phyloP scores from a whole-genome alignment of 257 asterid genomes.

The Verbena officinalis region DNA sequence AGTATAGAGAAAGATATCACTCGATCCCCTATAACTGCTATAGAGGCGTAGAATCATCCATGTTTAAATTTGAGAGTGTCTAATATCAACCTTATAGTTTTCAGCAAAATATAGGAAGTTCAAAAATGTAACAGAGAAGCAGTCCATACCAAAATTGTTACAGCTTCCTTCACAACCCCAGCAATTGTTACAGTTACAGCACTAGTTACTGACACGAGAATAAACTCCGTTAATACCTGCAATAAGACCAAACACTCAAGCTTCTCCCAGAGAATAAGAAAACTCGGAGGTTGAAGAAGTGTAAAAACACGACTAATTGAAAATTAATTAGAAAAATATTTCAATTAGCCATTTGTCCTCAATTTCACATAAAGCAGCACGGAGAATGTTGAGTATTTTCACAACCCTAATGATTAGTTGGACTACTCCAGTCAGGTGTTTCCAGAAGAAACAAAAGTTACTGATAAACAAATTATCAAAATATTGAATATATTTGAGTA shows the following conservation, averaged over 20 bases:
- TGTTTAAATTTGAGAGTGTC: constrained; percentile 6
- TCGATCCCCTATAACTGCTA: neutral
- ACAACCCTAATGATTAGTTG: neutral
- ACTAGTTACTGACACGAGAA: constrained; percentile 93
- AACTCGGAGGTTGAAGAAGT: constrained; percentile 19
- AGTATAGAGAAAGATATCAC: too few relatives aligned
- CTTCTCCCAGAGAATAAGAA: constrained; percentile 7
- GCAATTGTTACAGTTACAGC: constrained; percentile 98
- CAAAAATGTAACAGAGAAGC: constrained; percentile 1
- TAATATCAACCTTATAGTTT: constrained; percentile 1
- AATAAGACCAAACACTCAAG: constrained; percentile 28
- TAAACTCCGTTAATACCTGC: constrained; percentile 94
- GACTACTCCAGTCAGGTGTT: constrained; percentile 7
- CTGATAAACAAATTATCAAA: constrained; percentile 10
- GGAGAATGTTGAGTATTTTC: neutral
- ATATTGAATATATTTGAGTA: neutral
- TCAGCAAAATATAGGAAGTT: constrained; percentile 10
- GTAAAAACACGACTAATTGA: constrained; percentile 1
- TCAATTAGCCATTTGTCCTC: neutral
- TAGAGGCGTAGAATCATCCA: neutral
- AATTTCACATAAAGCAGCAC: constrained; percentile 8
- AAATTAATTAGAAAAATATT: neutral
- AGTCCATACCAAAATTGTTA: constrained; percentile 80
- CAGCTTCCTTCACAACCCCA: constrained; percentile 99
- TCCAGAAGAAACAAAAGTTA: constrained; percentile 1